phyloP scores from a whole-genome alignment of 768 basidiomycete genomes.

The Agrocybe pediades region DNA sequence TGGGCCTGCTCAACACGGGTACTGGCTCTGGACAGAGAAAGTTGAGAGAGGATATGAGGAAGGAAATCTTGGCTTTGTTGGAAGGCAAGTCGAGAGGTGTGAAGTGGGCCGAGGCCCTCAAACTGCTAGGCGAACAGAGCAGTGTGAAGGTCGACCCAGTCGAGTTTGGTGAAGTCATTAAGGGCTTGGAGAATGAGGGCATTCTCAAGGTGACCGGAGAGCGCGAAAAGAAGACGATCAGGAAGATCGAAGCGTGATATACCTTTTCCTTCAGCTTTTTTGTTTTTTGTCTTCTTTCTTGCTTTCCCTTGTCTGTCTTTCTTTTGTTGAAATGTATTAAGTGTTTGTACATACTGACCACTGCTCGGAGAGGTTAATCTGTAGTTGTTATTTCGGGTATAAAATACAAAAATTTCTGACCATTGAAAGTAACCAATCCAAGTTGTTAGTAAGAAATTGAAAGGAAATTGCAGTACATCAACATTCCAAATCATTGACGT shows the following conservation, averaged over 20 bases:
- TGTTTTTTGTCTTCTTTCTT: constrained; percentile 1
- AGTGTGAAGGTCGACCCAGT: constrained; percentile 74
- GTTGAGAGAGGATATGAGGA: constrained; percentile 87
- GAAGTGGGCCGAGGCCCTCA: constrained; percentile 83
- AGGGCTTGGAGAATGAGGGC: constrained; percentile 83
- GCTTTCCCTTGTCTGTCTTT: neutral
- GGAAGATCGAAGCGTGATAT: constrained; percentile 49
- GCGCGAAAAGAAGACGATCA: constrained; percentile 80
- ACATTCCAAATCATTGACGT: too few relatives aligned
- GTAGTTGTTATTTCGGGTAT: neutral
- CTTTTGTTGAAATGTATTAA: neutral
- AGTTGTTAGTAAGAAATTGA: too few relatives aligned
- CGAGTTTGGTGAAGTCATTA: constrained; percentile 84
- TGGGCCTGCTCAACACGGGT: constrained; percentile 93
- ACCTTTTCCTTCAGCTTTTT: neutral
- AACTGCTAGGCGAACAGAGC: constrained; percentile 80
- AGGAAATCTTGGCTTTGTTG: constrained; percentile 71
- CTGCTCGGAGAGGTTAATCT: neutral
- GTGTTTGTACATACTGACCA: neutral
- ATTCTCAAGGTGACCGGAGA: constrained; percentile 85
- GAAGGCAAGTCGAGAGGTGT: constrained; percentile 61
- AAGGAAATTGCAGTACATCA: too few relatives aligned
- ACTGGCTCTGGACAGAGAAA: constrained; percentile 86
- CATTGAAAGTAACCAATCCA: too few relatives aligned
- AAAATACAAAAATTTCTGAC: neutral